Conservation (phyloP, 768 basidiomycete genomes). For the Leccinellum albellum region DNA sequence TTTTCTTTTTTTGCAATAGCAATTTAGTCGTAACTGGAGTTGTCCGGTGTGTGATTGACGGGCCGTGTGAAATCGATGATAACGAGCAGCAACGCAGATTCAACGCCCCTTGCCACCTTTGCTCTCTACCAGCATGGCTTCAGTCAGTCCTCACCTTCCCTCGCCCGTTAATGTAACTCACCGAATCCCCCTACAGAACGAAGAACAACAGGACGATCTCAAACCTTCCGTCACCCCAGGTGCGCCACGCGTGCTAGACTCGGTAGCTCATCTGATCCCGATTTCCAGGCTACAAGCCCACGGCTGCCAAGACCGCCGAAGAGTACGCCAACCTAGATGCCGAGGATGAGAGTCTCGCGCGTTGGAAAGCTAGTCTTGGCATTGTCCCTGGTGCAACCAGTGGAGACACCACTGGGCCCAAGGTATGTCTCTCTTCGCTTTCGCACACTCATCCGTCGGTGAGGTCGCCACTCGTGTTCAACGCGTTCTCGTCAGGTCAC, state of each 20-base stretch:
- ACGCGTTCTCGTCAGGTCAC: constrained; percentile 48
- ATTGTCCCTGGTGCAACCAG: constrained; percentile 52
- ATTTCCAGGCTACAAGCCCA: constrained; percentile 67
- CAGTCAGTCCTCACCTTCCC: constrained; percentile 36
- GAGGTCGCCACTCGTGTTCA: constrained; percentile 22
- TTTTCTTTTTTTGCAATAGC: constrained; percentile 21
- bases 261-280: constrained; percentile 17
- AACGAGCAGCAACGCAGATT: constrained; percentile 19
- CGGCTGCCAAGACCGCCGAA: constrained; percentile 65
- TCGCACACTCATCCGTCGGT: neutral
- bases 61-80: constrained; percentile 65
- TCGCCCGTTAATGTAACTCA: neutral
- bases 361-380: constrained; percentile 95
- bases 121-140: constrained; percentile 44
- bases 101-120: constrained; percentile 14
- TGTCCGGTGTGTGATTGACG: constrained; percentile 19
- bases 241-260: constrained; percentile 21
- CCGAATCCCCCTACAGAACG: constrained; percentile 33
- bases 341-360: constrained; percentile 86
- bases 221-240: constrained; percentile 67
- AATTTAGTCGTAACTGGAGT: constrained; percentile 12
- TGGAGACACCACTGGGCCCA: constrained; percentile 50
- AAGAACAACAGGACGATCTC: constrained; percentile 73
- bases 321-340: constrained; percentile 86
- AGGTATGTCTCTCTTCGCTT: constrained; percentile 43